Base-by-base conservation (phyloP, 257 asterid species). In the Voacanga thouarsii region DNA sequence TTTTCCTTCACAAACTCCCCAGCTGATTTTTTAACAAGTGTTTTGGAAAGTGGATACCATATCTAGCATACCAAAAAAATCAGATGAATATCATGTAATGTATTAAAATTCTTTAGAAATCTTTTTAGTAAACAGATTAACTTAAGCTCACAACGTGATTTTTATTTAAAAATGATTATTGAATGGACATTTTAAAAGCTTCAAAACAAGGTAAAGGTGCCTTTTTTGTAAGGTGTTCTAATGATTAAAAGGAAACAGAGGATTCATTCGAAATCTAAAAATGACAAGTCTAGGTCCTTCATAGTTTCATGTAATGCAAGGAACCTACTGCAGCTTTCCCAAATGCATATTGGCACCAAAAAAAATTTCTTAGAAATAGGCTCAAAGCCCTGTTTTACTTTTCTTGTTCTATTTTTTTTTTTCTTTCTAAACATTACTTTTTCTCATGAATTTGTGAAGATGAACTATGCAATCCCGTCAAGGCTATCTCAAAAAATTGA, bases 21-120 rank as follows among this genome's bases (percentile, higher is more conserved):
- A 23, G 97, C 95, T 83, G 97, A 96, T 80, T 92, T 91, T 68
- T 94, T 97, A 72, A 97, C 97, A 57, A 88, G 87, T 53, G 88
- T 87, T 84, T 94, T 94, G 11, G 98, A 94, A 59, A 92, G 89
- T 11, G 97, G 85, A 88, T 94, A 94, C 98, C 97, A 94, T 26
- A 88, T 67, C 98, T 94, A 83, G 56, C 53, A 74, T 53, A 80
- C 75, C 72, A 53, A 28, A 80, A 43, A 43, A 80, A 39, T 43
- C 67, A 82, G 64, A 76, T 68, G 15, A 81, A 55, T 67, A n/a
- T n/a, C 71, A 30, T 19, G 23, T 67, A 56, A 44, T 55, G 69
- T 18, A 14, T 30, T 33, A 12, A 47, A 24, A 47, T 39, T 43
- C 47, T 68, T 41, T 23, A 56, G n/a, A 47, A 39, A 16, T 41